phyloP scores from a whole-genome alignment of 768 basidiomycete genomes.

The Pisolithus albus region DNA sequence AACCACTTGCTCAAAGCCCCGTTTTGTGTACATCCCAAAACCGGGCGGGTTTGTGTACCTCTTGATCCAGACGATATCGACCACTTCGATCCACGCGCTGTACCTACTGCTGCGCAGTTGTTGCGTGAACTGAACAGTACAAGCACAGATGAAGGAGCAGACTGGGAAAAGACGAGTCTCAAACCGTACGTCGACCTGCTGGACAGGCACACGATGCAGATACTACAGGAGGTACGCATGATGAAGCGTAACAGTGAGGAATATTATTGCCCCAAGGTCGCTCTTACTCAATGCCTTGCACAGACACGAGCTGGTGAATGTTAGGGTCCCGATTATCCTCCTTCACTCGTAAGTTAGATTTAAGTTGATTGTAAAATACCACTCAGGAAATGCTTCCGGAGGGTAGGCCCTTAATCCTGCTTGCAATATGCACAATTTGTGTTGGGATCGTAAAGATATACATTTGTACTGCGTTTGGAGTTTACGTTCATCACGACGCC shows the following conservation, averaged over 20 bases:
- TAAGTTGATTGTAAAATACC: too few species aligned
- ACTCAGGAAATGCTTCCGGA: too few species aligned
- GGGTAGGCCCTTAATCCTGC: too few species aligned
- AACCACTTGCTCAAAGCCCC: slow-evolving; percentile 98
- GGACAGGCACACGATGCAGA: slow-evolving; percentile 53
- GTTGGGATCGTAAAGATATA: too few species aligned
- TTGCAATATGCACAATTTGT: too few species aligned
- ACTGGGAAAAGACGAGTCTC: slow-evolving; percentile 84
- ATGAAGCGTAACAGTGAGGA: slow-evolving; percentile 10
- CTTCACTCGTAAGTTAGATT: too few species aligned
- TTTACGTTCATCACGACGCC: too few species aligned
- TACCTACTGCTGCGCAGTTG: slow-evolving; percentile 85
- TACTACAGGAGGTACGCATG: slow-evolving; percentile 26
- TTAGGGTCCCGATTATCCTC: too few species aligned
- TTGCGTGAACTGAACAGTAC: slow-evolving; percentile 65
- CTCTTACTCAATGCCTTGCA: neutral
- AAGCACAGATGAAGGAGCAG: slow-evolving; percentile 45
- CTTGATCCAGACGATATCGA: slow-evolving; percentile 71
- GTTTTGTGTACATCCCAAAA: slow-evolving; percentile 95
- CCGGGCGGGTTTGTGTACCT: slow-evolving; percentile 92
- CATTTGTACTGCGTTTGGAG: too few species aligned
- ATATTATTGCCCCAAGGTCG: slow-evolving; percentile 11
- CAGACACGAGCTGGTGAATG: slow-evolving; percentile 22
- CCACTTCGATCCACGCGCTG: slow-evolving; percentile 74
- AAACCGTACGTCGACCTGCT: slow-evolving; percentile 87